Evolutionary conservation across 169 alveolate species (phyloP), one percentile per base, ranked within the genome.

Genomic region (Blepharisma undulans): DNA sequence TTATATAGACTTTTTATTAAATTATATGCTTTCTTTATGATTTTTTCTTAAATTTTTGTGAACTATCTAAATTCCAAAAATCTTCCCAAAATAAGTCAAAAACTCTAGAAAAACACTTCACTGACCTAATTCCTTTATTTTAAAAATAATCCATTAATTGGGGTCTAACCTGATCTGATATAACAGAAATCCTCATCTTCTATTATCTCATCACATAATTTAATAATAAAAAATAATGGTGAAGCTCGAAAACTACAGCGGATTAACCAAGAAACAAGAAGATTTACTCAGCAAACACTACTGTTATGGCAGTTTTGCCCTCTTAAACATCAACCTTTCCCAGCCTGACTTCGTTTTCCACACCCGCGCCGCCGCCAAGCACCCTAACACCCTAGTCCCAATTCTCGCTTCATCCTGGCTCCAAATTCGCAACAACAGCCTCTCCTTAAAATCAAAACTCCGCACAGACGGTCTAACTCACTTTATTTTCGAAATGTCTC

Each of bases 251-350:
- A 27, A 33, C 27, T 84, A 32, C 89, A 84, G 78, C 78, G 60
- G 78, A n/a, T 32, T 84, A 5, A 48, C 79, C 32, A n/a, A 29
- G 30, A 22, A 33, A n/a, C 78, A 59, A 36, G 79, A 84, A 84
- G 89, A 84, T 77, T 77, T 84, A 32, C 89, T 84, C 33, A 48
- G 16, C 6, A 84, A 84, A 30, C 36, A 33, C 78, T 84, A 84
- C 89, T 84, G 89, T 8, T 84, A 22, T 12, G 89, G 89, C 34
- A 48, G 79, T 16, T 25, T 84, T 22, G 89, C 79, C 0, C 36
- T 84, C 8, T 21, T 84, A 22, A 84, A 34, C 78, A 29, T 84
- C 36, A 59, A 84, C 74, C 22, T 60, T 36, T n/a, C 25, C 34
- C 29, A 33, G 12, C 12, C 19, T 72, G 34, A 79, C 71, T 79